phyloP scores from a whole-genome alignment of 2,329 filamentous ascomycete genomes.

The Exutisphaerella laricina region DNA sequence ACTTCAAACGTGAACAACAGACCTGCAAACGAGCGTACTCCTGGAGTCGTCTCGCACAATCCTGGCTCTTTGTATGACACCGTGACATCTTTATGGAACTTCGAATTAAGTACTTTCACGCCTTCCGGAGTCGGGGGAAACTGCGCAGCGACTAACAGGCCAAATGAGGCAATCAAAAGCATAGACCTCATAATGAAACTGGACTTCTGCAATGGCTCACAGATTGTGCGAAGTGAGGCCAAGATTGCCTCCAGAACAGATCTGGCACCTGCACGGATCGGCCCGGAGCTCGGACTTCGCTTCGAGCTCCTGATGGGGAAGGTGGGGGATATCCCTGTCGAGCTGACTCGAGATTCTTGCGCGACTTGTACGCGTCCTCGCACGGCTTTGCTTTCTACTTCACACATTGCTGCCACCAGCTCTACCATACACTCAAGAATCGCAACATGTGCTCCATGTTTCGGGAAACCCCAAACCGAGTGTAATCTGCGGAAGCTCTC shows the following conservation, averaged over 20 bases:
- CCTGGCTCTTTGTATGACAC: constrained; percentile 51
- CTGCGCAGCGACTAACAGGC: constrained; percentile 10
- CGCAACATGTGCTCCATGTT: background rate
- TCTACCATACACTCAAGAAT: no score
- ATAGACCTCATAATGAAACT: constrained; percentile 1
- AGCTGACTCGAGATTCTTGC: no score
- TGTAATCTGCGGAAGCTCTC: no score
- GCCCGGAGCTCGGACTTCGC: background rate
- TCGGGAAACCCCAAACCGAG: constrained; percentile 12
- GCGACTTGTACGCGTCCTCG: no score
- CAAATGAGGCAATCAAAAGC: background rate
- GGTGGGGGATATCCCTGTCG: no score
- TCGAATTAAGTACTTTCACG: constrained; percentile 39
- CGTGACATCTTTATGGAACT: constrained; percentile 39
- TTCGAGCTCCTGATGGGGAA: background rate
- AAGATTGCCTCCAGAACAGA: no score
- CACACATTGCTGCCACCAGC: no score
- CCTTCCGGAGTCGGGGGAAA: constrained; percentile 22
- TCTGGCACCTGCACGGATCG: background rate
- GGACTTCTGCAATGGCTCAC: no score
- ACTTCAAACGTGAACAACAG: background rate
- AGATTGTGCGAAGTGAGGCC: no score
- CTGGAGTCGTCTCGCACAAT: constrained; percentile 49
- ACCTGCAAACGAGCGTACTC: constrained; percentile 44
- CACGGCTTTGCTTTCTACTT: no score